Evolutionary conservation across 2,329 filamentous ascomycete genomes (phyloP).

Genomic region (Pseudogymnoascus verrucosus): DNA sequence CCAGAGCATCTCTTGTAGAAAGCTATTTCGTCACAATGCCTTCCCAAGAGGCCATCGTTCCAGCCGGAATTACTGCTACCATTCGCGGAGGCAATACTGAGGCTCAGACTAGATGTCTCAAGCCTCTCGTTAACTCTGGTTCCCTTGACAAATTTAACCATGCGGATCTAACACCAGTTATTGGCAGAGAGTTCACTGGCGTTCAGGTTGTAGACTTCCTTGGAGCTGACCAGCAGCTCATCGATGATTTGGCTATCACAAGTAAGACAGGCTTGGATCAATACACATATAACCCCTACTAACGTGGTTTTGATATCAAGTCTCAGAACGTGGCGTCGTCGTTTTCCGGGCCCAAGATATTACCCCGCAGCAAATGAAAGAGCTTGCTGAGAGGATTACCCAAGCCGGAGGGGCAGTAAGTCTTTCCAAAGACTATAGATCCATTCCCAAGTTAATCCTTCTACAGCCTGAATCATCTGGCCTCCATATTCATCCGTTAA

Average conservation of each 20-base stretch:
- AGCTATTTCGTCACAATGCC: background rate
- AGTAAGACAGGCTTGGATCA: slow-evolving; percentile 26
- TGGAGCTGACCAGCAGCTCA: slow-evolving; percentile 42
- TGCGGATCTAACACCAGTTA: slow-evolving; percentile 18
- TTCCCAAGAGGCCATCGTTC: background rate
- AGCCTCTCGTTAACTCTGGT: slow-evolving; percentile 23
- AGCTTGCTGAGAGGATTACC: slow-evolving; percentile 38
- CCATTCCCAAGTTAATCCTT: slow-evolving; percentile 16
- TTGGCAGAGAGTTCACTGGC: slow-evolving; percentile 49
- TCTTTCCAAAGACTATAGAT: background rate
- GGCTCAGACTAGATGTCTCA: slow-evolving; percentile 8
- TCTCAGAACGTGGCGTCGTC: slow-evolving; percentile 42
- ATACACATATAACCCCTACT: background rate
- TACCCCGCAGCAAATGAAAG: slow-evolving; percentile 36
- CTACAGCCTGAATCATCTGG: slow-evolving; percentile 30
- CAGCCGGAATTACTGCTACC: background rate
- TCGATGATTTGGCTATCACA: slow-evolving; percentile 49
- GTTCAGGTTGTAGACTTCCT: slow-evolving; percentile 53
- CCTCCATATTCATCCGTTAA: slow-evolving; percentile 48
- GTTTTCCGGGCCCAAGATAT: slow-evolving; percentile 43
- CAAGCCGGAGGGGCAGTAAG: slow-evolving; percentile 34
- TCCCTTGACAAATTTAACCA: slow-evolving; percentile 18
- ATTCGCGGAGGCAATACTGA: slow-evolving; percentile 10
- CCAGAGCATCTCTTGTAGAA: background rate
- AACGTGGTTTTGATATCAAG: slow-evolving; percentile 14